Conservation (phyloP, 1,139 yeast genomes). For the Yamadazyma triangularis region DNA sequence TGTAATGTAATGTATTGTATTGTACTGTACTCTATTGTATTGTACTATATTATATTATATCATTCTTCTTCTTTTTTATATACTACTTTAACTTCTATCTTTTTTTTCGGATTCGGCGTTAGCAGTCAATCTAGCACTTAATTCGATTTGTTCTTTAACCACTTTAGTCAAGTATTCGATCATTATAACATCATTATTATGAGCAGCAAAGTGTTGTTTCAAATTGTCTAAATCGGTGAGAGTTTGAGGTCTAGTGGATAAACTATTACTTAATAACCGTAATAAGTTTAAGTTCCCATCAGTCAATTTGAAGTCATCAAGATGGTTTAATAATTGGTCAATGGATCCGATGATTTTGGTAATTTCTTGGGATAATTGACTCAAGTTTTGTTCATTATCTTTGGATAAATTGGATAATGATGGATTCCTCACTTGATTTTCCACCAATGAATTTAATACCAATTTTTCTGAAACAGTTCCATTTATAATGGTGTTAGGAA, state of each 20-base stretch:
- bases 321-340: slow-evolving; percentile 50
- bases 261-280: slow-evolving; percentile 59
- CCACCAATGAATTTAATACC: slow-evolving; percentile 40
- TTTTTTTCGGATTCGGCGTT: slow-evolving; percentile 27
- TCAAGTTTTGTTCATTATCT: slow-evolving; percentile 15
- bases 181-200: slow-evolving; percentile 79
- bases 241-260: slow-evolving; percentile 55
- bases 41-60: too few relatives aligned
- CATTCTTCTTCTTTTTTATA: too few relatives aligned
- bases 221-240: slow-evolving; percentile 56
- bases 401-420: slow-evolving; percentile 16
- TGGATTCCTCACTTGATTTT: slow-evolving; percentile 15
- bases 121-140: slow-evolving; percentile 70
- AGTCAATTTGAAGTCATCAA: slow-evolving; percentile 43
- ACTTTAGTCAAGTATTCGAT: slow-evolving; percentile 82
- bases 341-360: slow-evolving; percentile 48
- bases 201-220: slow-evolving; percentile 62
- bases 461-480: slow-evolving; percentile 57
- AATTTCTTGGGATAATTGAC: slow-evolving; percentile 51
- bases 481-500: slow-evolving; percentile 63
- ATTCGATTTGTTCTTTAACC: slow-evolving; percentile 79
- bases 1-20: background rate
- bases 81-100: slow-evolving; percentile 2
- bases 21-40: too few relatives aligned
- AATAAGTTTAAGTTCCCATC: slow-evolving; percentile 53